Evolutionary conservation across 495 filamentous ascomycete species (phyloP).

Genomic region (Thermochaetoides thermophila): DNA sequence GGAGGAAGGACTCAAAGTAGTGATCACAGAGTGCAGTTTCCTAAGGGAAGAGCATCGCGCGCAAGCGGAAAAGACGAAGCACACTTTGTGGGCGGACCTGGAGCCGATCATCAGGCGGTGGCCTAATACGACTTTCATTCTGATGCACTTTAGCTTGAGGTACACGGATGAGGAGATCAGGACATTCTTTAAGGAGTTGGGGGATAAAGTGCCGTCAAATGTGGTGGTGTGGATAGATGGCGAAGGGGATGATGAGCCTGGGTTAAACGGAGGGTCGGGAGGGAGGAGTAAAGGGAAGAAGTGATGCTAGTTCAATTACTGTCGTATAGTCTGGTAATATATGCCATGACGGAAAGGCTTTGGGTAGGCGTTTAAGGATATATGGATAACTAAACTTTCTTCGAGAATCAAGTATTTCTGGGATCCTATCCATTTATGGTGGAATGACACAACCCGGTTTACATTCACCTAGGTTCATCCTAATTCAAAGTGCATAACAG

Average conservation of each 20-base stretch:
- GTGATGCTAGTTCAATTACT: no score
- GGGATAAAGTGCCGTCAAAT: slow-evolving; percentile 17
- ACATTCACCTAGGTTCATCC: no score
- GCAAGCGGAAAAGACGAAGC: slow-evolving; percentile 23
- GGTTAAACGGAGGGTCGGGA: no score
- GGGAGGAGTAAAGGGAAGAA: neutral
- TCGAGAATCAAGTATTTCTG: no score
- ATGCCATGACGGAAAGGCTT: no score
- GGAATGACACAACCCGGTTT: no score
- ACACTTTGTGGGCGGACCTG: slow-evolving; percentile 23
- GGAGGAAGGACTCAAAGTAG: slow-evolving; percentile 15
- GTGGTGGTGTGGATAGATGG: slow-evolving; percentile 24
- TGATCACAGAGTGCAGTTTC: slow-evolving; percentile 27
- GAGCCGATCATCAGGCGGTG: slow-evolving; percentile 17
- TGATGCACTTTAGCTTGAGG: slow-evolving; percentile 26
- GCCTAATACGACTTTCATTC: slow-evolving; percentile 19
- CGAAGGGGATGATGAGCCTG: no score
- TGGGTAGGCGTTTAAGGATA: no score
- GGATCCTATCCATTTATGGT: no score
- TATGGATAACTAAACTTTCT: no score
- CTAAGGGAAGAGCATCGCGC: slow-evolving; percentile 16
- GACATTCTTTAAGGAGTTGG: slow-evolving; percentile 18
- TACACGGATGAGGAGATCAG: slow-evolving; percentile 20
- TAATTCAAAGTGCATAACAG: no score
- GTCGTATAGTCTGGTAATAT: no score